These are phyloP conservation scores for Agrocybe pediades DNA, from an alignment of 768 basidiomycete genomes.

Conservation along the genomic window DNA sequence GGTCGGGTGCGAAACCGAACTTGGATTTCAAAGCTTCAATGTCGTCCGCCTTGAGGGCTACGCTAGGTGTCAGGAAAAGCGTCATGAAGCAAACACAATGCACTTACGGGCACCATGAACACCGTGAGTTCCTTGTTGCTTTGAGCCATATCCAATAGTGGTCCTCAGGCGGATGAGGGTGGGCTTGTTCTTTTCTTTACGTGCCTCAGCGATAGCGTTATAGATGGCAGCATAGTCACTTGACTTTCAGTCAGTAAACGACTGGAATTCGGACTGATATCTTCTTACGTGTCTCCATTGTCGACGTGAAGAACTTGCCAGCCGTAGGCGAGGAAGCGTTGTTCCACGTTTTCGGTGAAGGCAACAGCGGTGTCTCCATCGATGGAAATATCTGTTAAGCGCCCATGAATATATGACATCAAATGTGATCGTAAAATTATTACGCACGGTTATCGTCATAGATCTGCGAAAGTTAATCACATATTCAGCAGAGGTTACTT, in stretches of 20 bases:
- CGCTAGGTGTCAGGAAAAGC: conserved; percentile 5
- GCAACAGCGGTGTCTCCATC: conserved; percentile 91
- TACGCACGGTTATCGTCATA: conserved; percentile 94
- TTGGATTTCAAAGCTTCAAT: conserved; percentile 80
- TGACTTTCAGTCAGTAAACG: background rate
- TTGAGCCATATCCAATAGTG: conserved; percentile 93
- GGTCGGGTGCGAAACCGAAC: conserved; percentile 78
- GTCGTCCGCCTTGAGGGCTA: conserved; percentile 93
- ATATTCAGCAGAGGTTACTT: background rate
- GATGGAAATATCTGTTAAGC: conserved; percentile 82
- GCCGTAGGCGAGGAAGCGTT: conserved; percentile 87
- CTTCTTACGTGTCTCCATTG: conserved; percentile 73
- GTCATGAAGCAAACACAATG: background rate
- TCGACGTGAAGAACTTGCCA: conserved; percentile 91
- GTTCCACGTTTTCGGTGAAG: conserved; percentile 92
- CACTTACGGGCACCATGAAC: conserved; percentile 91
- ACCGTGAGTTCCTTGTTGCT: conserved; percentile 90
- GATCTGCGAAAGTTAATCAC: conserved; percentile 46
- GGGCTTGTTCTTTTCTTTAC: conserved; percentile 77
- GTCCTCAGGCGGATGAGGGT: conserved; percentile 86
- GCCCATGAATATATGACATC: conserved; percentile 1
- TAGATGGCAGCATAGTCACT: conserved; percentile 81
- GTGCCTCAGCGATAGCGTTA: conserved; percentile 77
- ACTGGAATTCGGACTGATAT: background rate
- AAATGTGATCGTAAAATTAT: background rate